Percentiles rank a stretch among this genome's conserved stretches.
Conservation (phyloP, 352 stramenopile species). For the Chloridella minuta region DNA sequence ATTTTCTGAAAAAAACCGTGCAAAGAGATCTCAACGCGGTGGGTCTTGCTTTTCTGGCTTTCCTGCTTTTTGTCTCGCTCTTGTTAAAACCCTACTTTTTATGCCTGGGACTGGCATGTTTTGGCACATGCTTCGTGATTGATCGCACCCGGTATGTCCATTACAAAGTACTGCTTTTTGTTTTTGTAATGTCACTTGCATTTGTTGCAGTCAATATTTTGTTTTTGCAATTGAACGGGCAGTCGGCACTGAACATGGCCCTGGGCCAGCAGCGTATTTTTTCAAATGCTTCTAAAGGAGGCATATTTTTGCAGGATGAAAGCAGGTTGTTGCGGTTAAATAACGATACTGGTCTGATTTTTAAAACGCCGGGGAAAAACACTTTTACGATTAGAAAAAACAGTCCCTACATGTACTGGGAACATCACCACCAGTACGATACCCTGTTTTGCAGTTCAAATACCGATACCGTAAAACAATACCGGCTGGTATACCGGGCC, state of each 20-base stretch:
- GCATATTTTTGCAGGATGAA: not conserved
- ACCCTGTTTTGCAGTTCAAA: not conserved
- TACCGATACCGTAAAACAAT: not conserved
- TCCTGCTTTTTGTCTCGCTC: not conserved
- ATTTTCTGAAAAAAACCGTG: not conserved
- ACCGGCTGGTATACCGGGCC: too few species aligned
- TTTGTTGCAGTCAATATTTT: too few species aligned
- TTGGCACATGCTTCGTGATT: not conserved
- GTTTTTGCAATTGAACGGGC: not conserved
- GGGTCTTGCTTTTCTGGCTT: not conserved
- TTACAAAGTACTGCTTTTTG: not conserved
- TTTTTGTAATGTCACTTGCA: not conserved
- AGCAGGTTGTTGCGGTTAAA: not conserved
- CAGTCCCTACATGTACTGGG: not conserved
- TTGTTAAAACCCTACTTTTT: not conserved
- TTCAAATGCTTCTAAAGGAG: not conserved
- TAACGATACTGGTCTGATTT: not conserved
- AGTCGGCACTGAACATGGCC: not conserved
- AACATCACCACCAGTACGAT: not conserved
- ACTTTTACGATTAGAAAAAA: not conserved
- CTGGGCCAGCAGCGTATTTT: not conserved
- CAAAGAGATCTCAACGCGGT: not conserved
- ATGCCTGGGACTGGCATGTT: not conserved
- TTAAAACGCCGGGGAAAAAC: not conserved
- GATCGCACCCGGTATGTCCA: not conserved